Evolutionary conservation across 176 grass and related monocot species (phyloP), one percentile per base, ranked within the genome.

Genomic region (Coix lacrymajobi): DNA sequence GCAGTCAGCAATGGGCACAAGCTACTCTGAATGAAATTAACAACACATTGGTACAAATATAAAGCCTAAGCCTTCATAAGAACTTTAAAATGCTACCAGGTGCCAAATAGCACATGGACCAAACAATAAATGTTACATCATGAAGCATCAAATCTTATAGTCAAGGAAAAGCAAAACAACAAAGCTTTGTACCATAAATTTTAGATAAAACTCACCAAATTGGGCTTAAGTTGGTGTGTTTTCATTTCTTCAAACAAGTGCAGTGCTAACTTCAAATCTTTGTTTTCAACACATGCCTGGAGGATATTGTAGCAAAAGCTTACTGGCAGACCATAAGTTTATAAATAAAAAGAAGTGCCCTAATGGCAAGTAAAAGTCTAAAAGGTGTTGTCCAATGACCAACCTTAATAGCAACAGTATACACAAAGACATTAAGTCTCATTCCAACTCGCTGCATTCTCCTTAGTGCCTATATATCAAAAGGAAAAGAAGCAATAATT

Each of bases 211-310:
- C 90, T 89, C 88, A 94, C 95, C 92, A 76, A 89, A 86, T 86
- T 94, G 82, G 95, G 95, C 82, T 85, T 84, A 75, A 97, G 74
- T 84, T 88, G 63, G 44, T 90, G 76, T 71, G 73, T 79, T 89
- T 97, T 97, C 95, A 97, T 97, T 87, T 97, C 92, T 80, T 89
- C 88, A 87, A 94, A 94, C 44, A 97, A 76, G 20, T 85, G 89
- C 66, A 91, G 75, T 5, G 95, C 95, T 84, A 87, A 62, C 83
- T 94, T 94, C 79, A 89, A 83, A 65, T 92, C 88, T 79, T 97
- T 94, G 81, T 86, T 92, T 82, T 89, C 88, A 78, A 94, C 92
- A 67, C 90, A 94, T 83, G 88, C 95, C 92, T 97, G 70, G 19
- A 77, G 38, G 38, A 39, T 38, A 88, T 33, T 77, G 33, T 32